Conservation (phyloP, 768 basidiomycete genomes). For the Trametes cubensis region DNA sequence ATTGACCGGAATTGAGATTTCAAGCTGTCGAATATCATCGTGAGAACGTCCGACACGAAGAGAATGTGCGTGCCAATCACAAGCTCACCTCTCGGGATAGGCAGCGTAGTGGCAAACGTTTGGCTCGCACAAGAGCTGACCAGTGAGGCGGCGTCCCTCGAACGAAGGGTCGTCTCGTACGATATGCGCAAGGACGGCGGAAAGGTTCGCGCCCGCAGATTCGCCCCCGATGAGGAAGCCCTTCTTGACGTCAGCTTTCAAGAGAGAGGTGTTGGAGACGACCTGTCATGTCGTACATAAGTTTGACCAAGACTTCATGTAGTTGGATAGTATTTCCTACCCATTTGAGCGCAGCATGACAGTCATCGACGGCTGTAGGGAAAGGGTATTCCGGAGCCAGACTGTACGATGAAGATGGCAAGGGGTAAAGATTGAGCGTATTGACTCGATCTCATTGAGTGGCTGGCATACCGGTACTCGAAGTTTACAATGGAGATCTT, state of each 20-base stretch:
- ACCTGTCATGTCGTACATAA: conserved; percentile 6
- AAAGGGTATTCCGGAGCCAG: conserved; percentile 33
- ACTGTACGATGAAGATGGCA: conserved; percentile 4
- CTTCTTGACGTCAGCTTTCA: conserved; percentile 25
- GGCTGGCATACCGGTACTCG: conserved; percentile 4
- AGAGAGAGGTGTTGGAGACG: conserved; percentile 7
- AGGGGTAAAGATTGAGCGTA: no score
- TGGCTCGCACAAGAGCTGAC: conserved; percentile 31
- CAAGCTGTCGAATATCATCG: conserved; percentile 16
- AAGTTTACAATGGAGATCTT: conserved; percentile 28
- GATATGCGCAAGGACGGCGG: conserved; percentile 30
- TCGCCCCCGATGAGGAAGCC: conserved; percentile 33
- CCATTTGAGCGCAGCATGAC: conserved; percentile 31
- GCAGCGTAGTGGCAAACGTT: conserved; percentile 20
- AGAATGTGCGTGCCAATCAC: no score
- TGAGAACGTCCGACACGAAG: no score
- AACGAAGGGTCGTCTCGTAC: conserved; percentile 34
- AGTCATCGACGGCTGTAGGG: conserved; percentile 28
- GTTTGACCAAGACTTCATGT: background rate
- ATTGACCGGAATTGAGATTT: conserved; percentile 27
- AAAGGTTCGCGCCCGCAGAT: conserved; percentile 31
- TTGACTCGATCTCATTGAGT: no score
- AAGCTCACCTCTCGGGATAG: conserved; percentile 20
- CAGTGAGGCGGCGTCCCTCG: conserved; percentile 26
- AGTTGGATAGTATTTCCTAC: background rate